Percentiles rank a stretch among this genome's conserved stretches.
Conservation (phyloP, 1,139 yeast species). For the Wickerhamomyces sp. region DNA sequence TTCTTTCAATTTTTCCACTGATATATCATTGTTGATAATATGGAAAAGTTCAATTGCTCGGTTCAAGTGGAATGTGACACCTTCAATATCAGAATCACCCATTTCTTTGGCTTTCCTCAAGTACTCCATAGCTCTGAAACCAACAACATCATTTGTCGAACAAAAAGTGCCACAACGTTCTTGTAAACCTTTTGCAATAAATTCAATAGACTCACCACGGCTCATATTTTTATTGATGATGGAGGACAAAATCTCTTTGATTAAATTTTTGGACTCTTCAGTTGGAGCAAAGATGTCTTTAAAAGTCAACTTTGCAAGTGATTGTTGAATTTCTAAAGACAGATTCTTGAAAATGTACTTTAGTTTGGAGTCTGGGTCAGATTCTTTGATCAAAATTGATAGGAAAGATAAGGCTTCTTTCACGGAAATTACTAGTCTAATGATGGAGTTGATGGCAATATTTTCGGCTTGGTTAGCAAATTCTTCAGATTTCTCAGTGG, state of each 20-base stretch:
- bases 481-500: slow-evolving; percentile 40
- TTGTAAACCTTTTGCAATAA: slow-evolving; percentile 82
- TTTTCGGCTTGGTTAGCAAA: slow-evolving; percentile 88
- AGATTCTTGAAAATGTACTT: slow-evolving; percentile 69
- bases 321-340: slow-evolving; percentile 59
- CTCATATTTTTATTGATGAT: slow-evolving; percentile 83
- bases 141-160: slow-evolving; percentile 87
- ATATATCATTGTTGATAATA: slow-evolving; percentile 72
- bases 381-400: slow-evolving; percentile 76
- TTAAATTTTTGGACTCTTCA: slow-evolving; percentile 55
- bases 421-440: slow-evolving; percentile 70
- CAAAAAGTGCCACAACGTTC: slow-evolving; percentile 95
- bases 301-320: slow-evolving; percentile 62
- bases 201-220: slow-evolving; percentile 90
- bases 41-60: slow-evolving; percentile 75
- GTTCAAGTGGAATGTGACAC: slow-evolving; percentile 62
- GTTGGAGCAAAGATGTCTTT: slow-evolving; percentile 73
- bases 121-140: slow-evolving; percentile 91
- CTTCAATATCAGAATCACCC: slow-evolving; percentile 64
- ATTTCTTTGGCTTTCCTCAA: slow-evolving; percentile 80
- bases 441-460: slow-evolving; percentile 75
- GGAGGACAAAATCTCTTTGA: slow-evolving; percentile 83
- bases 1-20: slow-evolving; percentile 75
- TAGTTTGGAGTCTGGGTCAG: slow-evolving; percentile 55
- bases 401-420: slow-evolving; percentile 89